phyloP scores from a whole-genome alignment of 805 yeast genomes.

The Helenozyma baotianmanensis region DNA sequence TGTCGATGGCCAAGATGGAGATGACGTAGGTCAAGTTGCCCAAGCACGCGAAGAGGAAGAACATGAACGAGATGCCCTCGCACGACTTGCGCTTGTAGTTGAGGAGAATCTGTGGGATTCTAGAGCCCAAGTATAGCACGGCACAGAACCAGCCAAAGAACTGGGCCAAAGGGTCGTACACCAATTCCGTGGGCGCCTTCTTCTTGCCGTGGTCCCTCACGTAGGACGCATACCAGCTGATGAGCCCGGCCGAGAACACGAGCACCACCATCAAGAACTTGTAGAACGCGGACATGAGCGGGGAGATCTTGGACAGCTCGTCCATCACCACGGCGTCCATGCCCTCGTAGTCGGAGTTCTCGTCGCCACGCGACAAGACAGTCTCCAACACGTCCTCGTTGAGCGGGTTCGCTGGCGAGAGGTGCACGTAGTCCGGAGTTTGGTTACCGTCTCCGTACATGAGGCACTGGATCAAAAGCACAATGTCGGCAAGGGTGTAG shows the following conservation, averaged over 20 bases:
- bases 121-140: constrained; percentile 71
- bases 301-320: constrained; percentile 13
- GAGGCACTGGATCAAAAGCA: constrained; percentile 77
- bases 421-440: constrained; percentile 64
- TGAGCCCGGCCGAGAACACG: constrained; percentile 72
- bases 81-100: constrained; percentile 86
- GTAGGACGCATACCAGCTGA: constrained; percentile 81
- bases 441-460: constrained; percentile 62
- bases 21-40: constrained; percentile 91
- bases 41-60: constrained; percentile 89
- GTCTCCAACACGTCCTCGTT: constrained; percentile 64
- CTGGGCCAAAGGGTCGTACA: constrained; percentile 77
- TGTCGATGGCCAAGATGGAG: constrained; percentile 73
- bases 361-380: constrained; percentile 42
- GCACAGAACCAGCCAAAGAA: constrained; percentile 83
- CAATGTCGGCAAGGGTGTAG: constrained; percentile 86
- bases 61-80: constrained; percentile 91
- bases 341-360: constrained; percentile 16
- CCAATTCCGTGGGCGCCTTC: constrained; percentile 40
- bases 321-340: constrained; percentile 24
- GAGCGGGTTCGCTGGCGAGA: constrained; percentile 86
- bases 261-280: constrained; percentile 52
- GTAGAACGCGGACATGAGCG: constrained; percentile 18
- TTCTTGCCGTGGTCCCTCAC: constrained; percentile 35
- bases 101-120: constrained; percentile 86